Evolutionary conservation across 2,329 filamentous ascomycete genomes (phyloP), one percentile per base, ranked within the genome.

Genomic region (Fusarium duplospermum): DNA sequence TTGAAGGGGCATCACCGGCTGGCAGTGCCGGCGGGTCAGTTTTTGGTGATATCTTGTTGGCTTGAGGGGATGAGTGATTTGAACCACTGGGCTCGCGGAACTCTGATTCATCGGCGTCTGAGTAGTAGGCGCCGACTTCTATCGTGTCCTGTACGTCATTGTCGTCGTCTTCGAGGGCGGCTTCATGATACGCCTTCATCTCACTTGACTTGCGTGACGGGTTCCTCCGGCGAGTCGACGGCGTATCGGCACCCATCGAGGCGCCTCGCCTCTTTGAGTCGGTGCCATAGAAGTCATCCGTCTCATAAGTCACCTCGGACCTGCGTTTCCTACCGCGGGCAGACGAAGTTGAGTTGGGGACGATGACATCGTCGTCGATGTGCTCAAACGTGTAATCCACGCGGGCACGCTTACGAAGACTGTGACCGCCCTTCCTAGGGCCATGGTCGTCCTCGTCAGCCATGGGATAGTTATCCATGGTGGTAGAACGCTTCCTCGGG

Each of bases 381-480:
- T 89, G 87, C 75, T 87, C 86, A 76, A 86, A 83, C 36, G 87
- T 88, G 82, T 90, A 90, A 80, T 90, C 88, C 71, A 90, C 84
- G 67, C 88, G 87, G 61, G 87, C 83, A 62, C 89, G 85, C 79
- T 88, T 89, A 72, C 89, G 85, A 33, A 91, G 84, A 36, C 88
- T 89, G 80, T 90, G 89, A 58, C 89, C 88, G 62, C 89, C 89
- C 79, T 90, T 91, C 63, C 83, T 86, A 62, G 86, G 89, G 67
- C 84, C 86, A 72, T 86, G 83, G 40, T 84, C 82, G 24, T 88
- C 87, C 52, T 86, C 86, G n/a, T 84, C 83, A 16, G 81, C 84
- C 64, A 82, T 77, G 64, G 70, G 73, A 61, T 76, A 81, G 69
- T 76, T 81, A n/a, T 86, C 85, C 76, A 85, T 84, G 63, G 83